Evolutionary conservation across 208 protist species (phyloP).

Genomic region (Trypanosoma avium): DNA sequence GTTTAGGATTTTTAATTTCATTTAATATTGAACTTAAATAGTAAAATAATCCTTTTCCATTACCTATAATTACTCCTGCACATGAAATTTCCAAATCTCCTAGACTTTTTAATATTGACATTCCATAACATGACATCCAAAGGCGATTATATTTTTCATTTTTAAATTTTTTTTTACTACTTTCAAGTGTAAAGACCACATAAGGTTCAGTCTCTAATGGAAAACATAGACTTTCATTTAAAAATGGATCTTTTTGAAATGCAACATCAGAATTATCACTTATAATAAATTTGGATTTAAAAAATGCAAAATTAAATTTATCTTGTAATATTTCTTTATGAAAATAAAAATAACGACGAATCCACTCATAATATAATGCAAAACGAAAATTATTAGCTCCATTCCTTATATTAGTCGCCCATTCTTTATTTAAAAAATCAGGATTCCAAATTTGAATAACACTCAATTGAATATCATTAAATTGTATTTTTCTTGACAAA

Average conservation of each 20-base stretch:
- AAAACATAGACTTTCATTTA: neutral
- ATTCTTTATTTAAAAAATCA: neutral
- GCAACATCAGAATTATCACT: slow-evolving; percentile 17
- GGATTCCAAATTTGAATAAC: neutral
- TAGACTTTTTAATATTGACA: neutral
- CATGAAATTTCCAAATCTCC: slow-evolving; percentile 2
- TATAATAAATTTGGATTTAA: slow-evolving; percentile 1
- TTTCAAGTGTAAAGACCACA: slow-evolving; percentile 22
- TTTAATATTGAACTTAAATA: neutral
- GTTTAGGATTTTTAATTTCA: slow-evolving; percentile 1
- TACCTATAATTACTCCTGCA: slow-evolving; percentile 11
- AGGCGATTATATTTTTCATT: slow-evolving; percentile 15
- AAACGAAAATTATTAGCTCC: slow-evolving; percentile 14
- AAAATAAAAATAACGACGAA: slow-evolving; percentile 6
- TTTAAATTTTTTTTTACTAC: neutral
- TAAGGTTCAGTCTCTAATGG: neutral
- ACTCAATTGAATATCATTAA: neutral
- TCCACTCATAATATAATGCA: slow-evolving; percentile 11
- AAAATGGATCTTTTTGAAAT: slow-evolving; percentile 15
- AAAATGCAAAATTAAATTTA: neutral
- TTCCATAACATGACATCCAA: slow-evolving; percentile 10
- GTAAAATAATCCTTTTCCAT: neutral
- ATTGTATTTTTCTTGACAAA: neutral
- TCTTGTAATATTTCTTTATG: neutral
- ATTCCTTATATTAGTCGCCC: slow-evolving; percentile 7